Percentiles rank a stretch among this genome's conserved stretches.
Conservation (phyloP, 2,329 filamentous ascomycete species). For the Fusarium pilosicola region DNA sequence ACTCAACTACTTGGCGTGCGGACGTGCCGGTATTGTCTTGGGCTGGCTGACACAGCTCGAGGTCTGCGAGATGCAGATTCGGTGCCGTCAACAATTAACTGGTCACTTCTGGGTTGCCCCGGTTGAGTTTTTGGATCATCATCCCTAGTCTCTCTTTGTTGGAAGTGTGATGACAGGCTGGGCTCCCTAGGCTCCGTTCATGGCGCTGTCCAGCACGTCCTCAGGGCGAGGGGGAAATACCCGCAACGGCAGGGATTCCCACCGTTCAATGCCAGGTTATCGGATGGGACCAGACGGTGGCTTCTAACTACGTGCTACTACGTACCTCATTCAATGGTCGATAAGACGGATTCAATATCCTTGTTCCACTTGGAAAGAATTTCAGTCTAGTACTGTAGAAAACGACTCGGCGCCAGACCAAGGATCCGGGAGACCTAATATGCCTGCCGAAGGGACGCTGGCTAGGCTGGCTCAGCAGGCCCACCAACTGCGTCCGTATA, state of each 20-base stretch:
- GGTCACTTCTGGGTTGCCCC: conserved; percentile 37
- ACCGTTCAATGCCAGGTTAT: conserved; percentile 42
- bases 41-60: conserved; percentile 36
- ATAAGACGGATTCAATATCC: conserved; percentile 30
- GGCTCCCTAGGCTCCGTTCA: conserved; percentile 16
- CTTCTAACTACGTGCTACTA: conserved; percentile 34
- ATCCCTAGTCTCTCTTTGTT: conserved; percentile 28
- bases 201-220: conserved; percentile 23
- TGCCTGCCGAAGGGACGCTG: conserved; percentile 4
- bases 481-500: neutral
- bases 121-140: conserved; percentile 42
- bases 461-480: neutral
- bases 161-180: conserved; percentile 41
- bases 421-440: conserved; percentile 26
- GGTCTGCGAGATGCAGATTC: conserved; percentile 36
- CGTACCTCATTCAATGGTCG: conserved; percentile 36
- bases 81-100: conserved; percentile 29
- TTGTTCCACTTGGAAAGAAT: conserved; percentile 24
- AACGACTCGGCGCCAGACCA: conserved; percentile 17
- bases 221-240: conserved; percentile 36
- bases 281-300: conserved; percentile 43
- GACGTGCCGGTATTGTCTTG: conserved; percentile 30
- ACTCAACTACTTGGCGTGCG: conserved; percentile 31
- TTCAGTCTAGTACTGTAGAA: conserved; percentile 21
- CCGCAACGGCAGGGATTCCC: conserved; percentile 32